Evolutionary conservation across 345 rosid species (phyloP).

Genomic region (Anastatica hierochuntica): DNA sequence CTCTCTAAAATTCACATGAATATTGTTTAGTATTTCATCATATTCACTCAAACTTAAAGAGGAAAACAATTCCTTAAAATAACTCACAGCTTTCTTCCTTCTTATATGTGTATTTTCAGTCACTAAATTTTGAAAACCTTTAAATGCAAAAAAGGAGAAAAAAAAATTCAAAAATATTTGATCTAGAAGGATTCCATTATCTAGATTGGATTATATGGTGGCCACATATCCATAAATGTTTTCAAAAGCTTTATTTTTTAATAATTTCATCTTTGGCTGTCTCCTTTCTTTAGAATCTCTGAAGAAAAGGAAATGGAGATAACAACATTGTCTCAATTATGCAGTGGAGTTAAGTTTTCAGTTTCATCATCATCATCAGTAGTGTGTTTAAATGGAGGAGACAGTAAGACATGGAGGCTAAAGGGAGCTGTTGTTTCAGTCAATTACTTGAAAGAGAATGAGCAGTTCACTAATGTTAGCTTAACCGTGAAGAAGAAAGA

Average conservation of each 20-base stretch:
- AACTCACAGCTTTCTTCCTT: too few species aligned
- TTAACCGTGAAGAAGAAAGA: not conserved
- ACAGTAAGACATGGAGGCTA: constrained; percentile 21
- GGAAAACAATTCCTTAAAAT: too few species aligned
- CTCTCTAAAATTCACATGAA: too few species aligned
- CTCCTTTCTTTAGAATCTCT: not conserved
- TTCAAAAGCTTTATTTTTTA: not conserved
- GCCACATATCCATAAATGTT: constrained; percentile 36
- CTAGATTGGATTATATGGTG: constrained; percentile 27
- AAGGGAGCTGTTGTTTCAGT: constrained; percentile 8
- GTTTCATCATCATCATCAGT: constrained; percentile 17
- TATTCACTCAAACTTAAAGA: too few species aligned
- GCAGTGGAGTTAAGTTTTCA: constrained; percentile 21
- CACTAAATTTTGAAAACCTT: too few species aligned
- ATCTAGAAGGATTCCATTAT: constrained; percentile 3
- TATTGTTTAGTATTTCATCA: too few species aligned
- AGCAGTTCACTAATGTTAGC: constrained; percentile 1
- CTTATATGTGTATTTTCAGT: too few species aligned
- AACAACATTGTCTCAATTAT: constrained; percentile 20
- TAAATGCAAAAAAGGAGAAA: too few species aligned
- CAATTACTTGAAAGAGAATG: constrained; percentile 16
- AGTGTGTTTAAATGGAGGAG: constrained; percentile 21
- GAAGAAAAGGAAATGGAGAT: constrained; percentile 23
- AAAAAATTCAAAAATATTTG: not conserved
- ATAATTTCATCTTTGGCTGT: not conserved